Conservation (phyloP, 805 yeast species). For the Metschnikowia noctiluminum region DNA sequence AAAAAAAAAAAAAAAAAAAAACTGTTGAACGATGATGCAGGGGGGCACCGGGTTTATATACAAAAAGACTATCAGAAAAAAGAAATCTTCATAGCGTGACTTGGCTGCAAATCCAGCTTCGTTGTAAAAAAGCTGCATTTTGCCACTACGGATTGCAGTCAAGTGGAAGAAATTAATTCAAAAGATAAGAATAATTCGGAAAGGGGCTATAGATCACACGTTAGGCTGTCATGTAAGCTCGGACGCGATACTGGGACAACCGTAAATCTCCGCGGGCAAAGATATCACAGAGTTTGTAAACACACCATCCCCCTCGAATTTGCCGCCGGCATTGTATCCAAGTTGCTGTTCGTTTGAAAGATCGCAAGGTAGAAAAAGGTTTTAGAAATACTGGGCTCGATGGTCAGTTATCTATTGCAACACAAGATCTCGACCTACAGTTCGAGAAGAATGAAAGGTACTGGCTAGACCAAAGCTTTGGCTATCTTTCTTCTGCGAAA, state of each 20-base stretch:
- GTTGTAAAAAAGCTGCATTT: not conserved
- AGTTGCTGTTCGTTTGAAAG: not conserved
- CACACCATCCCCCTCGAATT: no score
- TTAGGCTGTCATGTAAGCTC: no score
- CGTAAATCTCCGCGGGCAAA: no score
- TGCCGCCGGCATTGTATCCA: no score
- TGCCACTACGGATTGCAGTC: not conserved
- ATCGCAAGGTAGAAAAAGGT: not conserved
- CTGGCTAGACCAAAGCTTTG: conserved; percentile 1
- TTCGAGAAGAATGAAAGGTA: no score
- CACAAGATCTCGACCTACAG: no score
- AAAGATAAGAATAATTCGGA: not conserved
- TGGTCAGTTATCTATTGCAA: no score
- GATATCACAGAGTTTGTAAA: no score
- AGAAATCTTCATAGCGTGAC: conserved; percentile 1
- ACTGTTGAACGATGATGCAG: not conserved
- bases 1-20: not conserved
- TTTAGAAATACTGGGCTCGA: no score
- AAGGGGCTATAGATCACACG: no score
- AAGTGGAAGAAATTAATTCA: not conserved
- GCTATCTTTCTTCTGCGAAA: conserved; percentile 12
- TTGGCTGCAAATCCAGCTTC: not conserved
- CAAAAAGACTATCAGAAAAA: not conserved
- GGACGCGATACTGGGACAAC: no score
- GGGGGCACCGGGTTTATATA: not conserved